Evolutionary conservation across 164 flowering plant species (phyloP), one percentile per base, ranked within the genome.

Genomic region (Aristolochia fimbriata): DNA sequence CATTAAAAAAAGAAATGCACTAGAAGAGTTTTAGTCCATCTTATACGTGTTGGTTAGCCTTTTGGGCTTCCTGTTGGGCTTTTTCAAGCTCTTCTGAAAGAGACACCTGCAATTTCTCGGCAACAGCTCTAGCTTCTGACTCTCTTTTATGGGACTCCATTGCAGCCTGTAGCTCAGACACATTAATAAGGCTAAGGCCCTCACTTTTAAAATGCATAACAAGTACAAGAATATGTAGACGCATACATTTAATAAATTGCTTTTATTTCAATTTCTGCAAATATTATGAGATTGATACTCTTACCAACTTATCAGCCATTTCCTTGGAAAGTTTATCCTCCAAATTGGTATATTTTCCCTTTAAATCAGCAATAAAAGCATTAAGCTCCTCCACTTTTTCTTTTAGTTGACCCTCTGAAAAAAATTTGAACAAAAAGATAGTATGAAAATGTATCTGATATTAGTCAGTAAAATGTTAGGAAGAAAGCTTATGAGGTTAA

Each of bases 311-410:
- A 52, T 81, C 88, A 0, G 79, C 65, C 67, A 84, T 83, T 68
- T 83, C 95, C 59, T 78, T 80, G 17, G 71, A 53, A 14, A 78
- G 65, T 62, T 77, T 81, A 67, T 73, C 84, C 67, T 80, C 73
- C 48, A 82, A 62, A 54, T 68, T 65, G 30, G 80, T 62, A 51
- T 56, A 66, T 47, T 70, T 76, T 60, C 55, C 74, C 61, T 76
- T 77, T 65, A 85, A 62, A 61, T 80, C 87, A 48, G 45, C 69
- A 46, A 87, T 73, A 1, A 75, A 58, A 23, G 72, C 58, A 63
- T 78, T 81, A 62, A 85, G 43, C 41, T 90, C 93, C 37, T 80
- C 92, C 45, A 83, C 81, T 74, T 81, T 87, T 46, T 69, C 75
- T 68, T 63, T 78, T 73, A 77, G 67, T 51, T 56, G 62, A 6